phyloP scores from a whole-genome alignment of 768 basidiomycete species.

The Leccinellum albellum region DNA sequence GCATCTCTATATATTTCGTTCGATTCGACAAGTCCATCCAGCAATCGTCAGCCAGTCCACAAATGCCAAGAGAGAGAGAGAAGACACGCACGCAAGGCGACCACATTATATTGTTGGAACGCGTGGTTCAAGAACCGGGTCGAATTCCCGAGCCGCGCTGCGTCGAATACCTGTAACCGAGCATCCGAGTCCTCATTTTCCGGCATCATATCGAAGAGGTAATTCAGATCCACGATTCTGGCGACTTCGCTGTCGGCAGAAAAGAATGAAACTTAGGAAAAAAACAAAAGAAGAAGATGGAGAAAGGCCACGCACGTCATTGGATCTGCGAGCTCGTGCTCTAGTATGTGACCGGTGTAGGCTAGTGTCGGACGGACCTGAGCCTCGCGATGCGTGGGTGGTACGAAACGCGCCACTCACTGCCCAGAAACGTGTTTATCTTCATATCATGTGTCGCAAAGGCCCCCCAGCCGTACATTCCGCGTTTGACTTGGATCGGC shows the following conservation, averaged over 20 bases:
- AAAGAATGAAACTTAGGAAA: neutral
- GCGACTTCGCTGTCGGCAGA: constrained; percentile 7
- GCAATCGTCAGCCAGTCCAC: too few species aligned
- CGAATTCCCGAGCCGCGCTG: constrained; percentile 41
- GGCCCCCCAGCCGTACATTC: constrained; percentile 43
- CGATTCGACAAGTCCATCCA: too few species aligned
- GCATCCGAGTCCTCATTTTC: neutral
- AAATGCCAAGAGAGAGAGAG: too few species aligned
- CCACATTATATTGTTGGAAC: constrained; percentile 9
- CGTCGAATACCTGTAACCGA: constrained; percentile 28
- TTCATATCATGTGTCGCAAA: constrained; percentile 34
- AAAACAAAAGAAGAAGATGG: neutral
- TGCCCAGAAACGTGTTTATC: constrained; percentile 30
- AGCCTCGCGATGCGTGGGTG: neutral
- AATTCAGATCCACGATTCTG: constrained; percentile 28
- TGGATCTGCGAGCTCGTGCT: constrained; percentile 7
- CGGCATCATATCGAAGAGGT: constrained; percentile 29
- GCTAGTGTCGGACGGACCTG: constrained; percentile 24
- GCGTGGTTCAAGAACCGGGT: constrained; percentile 44
- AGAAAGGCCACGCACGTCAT: neutral
- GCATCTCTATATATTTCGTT: neutral
- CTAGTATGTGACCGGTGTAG: constrained; percentile 36
- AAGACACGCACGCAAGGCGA: constrained; percentile 25
- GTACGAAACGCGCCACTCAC: constrained; percentile 11
- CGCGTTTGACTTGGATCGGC: constrained; percentile 35